phyloP scores from a whole-genome alignment of 2,329 filamentous ascomycete genomes.

The Claviceps maximensis region DNA sequence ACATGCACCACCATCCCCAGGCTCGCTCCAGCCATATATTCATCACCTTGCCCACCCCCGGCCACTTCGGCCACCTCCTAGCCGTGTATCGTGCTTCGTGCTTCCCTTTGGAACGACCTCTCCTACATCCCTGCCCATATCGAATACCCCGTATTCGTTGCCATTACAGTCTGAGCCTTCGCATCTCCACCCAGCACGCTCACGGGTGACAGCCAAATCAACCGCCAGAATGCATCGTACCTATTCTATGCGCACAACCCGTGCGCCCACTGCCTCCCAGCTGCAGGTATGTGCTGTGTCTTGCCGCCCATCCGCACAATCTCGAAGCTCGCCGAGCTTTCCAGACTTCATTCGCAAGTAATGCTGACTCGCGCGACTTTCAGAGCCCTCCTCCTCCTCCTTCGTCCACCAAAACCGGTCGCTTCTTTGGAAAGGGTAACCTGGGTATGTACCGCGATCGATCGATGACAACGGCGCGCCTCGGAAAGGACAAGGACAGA shows the following conservation, averaged over 20 bases:
- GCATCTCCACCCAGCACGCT: too few relatives aligned
- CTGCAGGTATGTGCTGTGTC: constrained; percentile 34
- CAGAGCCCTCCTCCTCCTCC: constrained; percentile 88
- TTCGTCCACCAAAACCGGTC: constrained; percentile 80
- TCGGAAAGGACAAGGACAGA: not conserved
- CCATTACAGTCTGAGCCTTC: not conserved
- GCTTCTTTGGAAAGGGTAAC: constrained; percentile 76
- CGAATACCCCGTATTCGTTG: not conserved
- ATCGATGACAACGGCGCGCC: not conserved
- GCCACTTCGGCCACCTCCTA: not conserved
- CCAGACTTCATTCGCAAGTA: not conserved
- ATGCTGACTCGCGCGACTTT: not conserved
- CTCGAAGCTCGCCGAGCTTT: not conserved
- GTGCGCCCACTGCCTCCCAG: constrained; percentile 84
- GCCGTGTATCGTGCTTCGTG: not conserved
- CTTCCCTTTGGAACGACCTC: not conserved
- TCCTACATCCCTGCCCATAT: not conserved
- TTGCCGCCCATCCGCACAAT: not conserved
- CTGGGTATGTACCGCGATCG: constrained; percentile 52
- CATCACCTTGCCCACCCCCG: constrained; percentile 1
- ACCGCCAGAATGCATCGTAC: constrained; percentile 75
- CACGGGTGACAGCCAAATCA: not conserved
- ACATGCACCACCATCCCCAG: constrained; percentile 4
- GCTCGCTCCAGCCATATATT: constrained; percentile 10
- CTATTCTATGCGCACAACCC: constrained; percentile 95